Percentiles rank a stretch among this genome's conserved stretches.
Evolutionary conservation across 2,329 filamentous ascomycete genomes (phyloP).

Genomic region (Ilyonectria mors-panacis): DNA sequence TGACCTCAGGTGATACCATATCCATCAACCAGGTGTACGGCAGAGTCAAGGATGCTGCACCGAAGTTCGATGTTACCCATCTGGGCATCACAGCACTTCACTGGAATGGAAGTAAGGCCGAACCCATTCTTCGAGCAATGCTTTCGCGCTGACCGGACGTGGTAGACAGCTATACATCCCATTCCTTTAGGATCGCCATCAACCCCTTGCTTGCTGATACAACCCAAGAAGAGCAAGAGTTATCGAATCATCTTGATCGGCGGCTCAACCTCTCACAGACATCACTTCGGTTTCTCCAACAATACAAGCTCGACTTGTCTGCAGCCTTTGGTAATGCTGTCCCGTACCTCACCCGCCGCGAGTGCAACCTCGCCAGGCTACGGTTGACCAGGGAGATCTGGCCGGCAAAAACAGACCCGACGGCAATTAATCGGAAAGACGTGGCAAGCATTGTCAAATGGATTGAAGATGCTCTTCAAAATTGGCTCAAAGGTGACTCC

Average conservation of each 20-base stretch:
- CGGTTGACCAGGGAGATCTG: not conserved
- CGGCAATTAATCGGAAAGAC: too few species aligned
- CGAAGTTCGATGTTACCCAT: not conserved
- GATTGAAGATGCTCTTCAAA: too few species aligned
- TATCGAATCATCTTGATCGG: not conserved
- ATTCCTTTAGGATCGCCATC: not conserved
- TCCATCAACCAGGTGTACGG: not conserved
- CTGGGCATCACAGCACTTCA: not conserved
- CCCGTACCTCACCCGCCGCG: not conserved
- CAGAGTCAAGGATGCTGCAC: not conserved
- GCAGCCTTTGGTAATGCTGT: not conserved
- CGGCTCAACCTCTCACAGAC: not conserved
- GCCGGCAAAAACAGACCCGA: not conserved
- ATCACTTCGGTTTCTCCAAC: not conserved
- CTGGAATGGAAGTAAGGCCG: not conserved
- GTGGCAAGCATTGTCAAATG: too few species aligned
- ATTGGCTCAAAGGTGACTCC: too few species aligned
- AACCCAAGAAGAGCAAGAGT: not conserved
- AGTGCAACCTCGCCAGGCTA: not conserved
- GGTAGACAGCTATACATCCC: not conserved
- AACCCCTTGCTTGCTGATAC: not conserved
- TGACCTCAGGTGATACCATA: not conserved
- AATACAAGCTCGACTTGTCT: not conserved
- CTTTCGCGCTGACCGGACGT: not conserved
- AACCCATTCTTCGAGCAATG: not conserved